Conservation (phyloP, 192 early-diverging fungal species). For the Nowakowskiella sp. region DNA sequence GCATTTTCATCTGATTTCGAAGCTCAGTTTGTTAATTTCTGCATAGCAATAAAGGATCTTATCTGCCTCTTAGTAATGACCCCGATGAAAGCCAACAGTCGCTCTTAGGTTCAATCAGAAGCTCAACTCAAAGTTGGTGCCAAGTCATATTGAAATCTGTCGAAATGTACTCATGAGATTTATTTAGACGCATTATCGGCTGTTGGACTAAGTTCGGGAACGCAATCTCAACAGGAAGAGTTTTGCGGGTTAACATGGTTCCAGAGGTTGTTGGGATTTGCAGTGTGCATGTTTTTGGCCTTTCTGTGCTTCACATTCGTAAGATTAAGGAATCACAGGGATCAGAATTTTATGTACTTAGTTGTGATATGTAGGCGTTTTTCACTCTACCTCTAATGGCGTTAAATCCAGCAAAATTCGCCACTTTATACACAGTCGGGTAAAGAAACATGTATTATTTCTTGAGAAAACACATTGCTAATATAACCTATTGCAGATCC, state of each 20-base stretch:
- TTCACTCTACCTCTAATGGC: conserved; percentile 32
- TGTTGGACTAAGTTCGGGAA: conserved; percentile 14
- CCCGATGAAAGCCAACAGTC: too few species aligned
- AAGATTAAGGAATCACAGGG: not conserved
- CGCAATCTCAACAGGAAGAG: conserved; percentile 26
- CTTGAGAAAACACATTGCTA: not conserved
- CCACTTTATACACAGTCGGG: conserved; percentile 34
- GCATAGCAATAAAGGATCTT: too few species aligned
- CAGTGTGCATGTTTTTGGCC: conserved; percentile 22
- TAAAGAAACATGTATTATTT: conserved; percentile 10
- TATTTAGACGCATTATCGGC: conserved; percentile 28
- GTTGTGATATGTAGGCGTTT: conserved; percentile 10
- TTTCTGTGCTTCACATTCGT: conserved; percentile 35
- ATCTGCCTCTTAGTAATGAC: too few species aligned
- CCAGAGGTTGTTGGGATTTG: conserved; percentile 31
- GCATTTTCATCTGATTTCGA: too few species aligned
- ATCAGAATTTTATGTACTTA: not conserved
- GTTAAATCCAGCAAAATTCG: conserved; percentile 37
- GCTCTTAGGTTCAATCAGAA: too few species aligned
- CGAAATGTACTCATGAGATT: too few species aligned
- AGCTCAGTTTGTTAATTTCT: too few species aligned
- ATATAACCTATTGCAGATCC: conserved; percentile 3
- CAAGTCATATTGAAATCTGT: too few species aligned
- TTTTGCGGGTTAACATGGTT: conserved; percentile 33
- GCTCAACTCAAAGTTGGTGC: too few species aligned